These are phyloP conservation scores for Martiniozyma abietophila DNA, from an alignment of 805 yeast species.

Conservation along the genomic window DNA sequence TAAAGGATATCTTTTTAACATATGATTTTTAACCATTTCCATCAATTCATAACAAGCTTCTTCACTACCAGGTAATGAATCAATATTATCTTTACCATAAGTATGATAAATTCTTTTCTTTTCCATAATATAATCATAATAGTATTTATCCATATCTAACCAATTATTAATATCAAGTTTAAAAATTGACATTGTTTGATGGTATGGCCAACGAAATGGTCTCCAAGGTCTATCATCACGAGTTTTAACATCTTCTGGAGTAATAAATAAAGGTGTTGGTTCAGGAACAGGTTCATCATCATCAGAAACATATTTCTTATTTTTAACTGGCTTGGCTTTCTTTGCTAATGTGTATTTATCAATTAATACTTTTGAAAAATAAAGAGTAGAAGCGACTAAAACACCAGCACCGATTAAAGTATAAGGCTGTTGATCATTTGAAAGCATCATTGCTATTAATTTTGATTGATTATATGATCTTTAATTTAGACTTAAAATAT, in stretches of 20 bases:
- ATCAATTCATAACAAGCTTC: slow-evolving; percentile 55
- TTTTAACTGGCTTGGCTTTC: too few species aligned
- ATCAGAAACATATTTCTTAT: slow-evolving; percentile 16
- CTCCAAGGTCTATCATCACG: slow-evolving; percentile 76
- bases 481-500: too few species aligned
- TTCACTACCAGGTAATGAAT: slow-evolving; percentile 55
- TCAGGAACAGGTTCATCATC: slow-evolving; percentile 26
- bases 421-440: slow-evolving; percentile 4
- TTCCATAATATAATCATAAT: slow-evolving; percentile 55
- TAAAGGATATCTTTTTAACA: slow-evolving; percentile 54
- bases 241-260: slow-evolving; percentile 55
- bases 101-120: slow-evolving; percentile 47
- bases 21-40: slow-evolving; percentile 52
- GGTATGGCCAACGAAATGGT: slow-evolving; percentile 74
- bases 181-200: slow-evolving; percentile 69
- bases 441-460: slow-evolving; percentile 1
- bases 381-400: slow-evolving; percentile 17
- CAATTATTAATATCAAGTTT: slow-evolving; percentile 66
- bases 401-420: slow-evolving; percentile 18
- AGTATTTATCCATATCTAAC: slow-evolving; percentile 74
- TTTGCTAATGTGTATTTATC: too few species aligned
- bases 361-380: slow-evolving; percentile 8
- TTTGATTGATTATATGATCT: too few species aligned
- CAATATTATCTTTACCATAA: slow-evolving; percentile 54
- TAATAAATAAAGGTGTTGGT: slow-evolving; percentile 52